Percentiles rank a stretch among this genome's conserved stretches.
phyloP scores from a whole-genome alignment of 2,329 filamentous ascomycete species.

The Westerdykella ornata region DNA sequence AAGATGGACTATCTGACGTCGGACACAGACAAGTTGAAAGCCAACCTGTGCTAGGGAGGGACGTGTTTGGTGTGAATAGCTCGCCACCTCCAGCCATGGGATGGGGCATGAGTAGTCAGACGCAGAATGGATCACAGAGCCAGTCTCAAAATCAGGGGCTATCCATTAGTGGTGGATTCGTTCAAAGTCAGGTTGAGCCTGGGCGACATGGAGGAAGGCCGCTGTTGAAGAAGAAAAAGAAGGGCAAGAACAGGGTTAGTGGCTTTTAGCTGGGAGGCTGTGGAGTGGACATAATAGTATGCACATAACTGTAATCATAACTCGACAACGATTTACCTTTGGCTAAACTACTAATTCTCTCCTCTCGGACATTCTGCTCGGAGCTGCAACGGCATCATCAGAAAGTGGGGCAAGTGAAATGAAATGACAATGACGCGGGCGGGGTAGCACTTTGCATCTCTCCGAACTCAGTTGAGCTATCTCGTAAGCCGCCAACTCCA shows the following conservation, averaged over 20 bases:
- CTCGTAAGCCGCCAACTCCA: too few species aligned
- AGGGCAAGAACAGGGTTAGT: conserved; percentile 25
- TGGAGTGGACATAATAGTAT: too few species aligned
- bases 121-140: conserved; percentile 8
- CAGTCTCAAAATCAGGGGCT: conserved; percentile 10
- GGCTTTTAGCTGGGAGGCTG: conserved; percentile 20
- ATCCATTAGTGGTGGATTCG: conserved; percentile 4
- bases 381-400: too few species aligned
- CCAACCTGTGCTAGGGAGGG: conserved; percentile 9
- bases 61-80: background rate
- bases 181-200: conserved; percentile 31
- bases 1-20: conserved; percentile 35
- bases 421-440: too few species aligned
- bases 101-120: conserved; percentile 21
- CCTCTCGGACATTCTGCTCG: too few species aligned
- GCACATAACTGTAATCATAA: too few species aligned
- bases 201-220: conserved; percentile 32
- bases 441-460: too few species aligned
- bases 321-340: too few species aligned
- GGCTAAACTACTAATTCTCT: too few species aligned
- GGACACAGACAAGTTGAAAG: conserved; percentile 13
- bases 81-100: background rate
- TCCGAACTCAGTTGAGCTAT: too few species aligned
- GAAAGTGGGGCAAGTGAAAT: too few species aligned
- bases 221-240: conserved; percentile 31